Evolutionary conservation across 148 eudicot genomes (phyloP), one percentile per base, ranked within the genome.

Genomic region (Drosera capensis): DNA sequence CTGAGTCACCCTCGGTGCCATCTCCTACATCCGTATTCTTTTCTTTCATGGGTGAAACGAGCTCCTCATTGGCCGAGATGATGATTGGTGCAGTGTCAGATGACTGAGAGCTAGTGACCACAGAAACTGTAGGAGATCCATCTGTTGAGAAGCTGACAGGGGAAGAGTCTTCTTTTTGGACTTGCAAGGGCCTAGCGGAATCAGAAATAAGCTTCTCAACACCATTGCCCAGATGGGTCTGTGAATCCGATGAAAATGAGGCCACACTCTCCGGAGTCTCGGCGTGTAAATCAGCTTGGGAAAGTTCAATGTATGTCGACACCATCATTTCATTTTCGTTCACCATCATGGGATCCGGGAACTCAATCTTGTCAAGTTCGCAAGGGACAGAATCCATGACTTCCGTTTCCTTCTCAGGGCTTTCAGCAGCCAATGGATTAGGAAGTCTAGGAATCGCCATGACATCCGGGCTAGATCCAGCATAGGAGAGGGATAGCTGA

Each of bases 281-380:
- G 35, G 84, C 58, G 22, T 73, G 75, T 46, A 54, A 14, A 54
- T 63, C 51, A 15, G 57, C 8, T 29, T 67, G 45, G 7, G 59
- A 60, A 39, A 80, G 50, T 16, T 70, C 80, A 51, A 78, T 60
- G 46, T 90, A 90, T 68, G 84, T 88, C 0, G 92, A 74, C 25
- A 90, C 80, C 99, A 90, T 90, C 63, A 69, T 55, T 48, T 81
- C 62, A 49, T 90, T 80, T 67, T 90, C 85, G 26, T 66, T 80
- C 23, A 49, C 71, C 17, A 80, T 59, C 34, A 78, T 78, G 0
- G 99, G 99, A 66, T 90, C 95, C 0, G 99, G 99, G 39, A 90
- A 90, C 74, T 90, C 99, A 14, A 90, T 71, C 47, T 74, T 78
- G 42, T 78, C 85, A 29, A 80, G 57, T 21, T 75, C 99, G 45